Evolutionary conservation across 192 early-diverging fungal species (phyloP), one percentile per base, ranked within the genome.

Genomic region (Coemansia sp.): DNA sequence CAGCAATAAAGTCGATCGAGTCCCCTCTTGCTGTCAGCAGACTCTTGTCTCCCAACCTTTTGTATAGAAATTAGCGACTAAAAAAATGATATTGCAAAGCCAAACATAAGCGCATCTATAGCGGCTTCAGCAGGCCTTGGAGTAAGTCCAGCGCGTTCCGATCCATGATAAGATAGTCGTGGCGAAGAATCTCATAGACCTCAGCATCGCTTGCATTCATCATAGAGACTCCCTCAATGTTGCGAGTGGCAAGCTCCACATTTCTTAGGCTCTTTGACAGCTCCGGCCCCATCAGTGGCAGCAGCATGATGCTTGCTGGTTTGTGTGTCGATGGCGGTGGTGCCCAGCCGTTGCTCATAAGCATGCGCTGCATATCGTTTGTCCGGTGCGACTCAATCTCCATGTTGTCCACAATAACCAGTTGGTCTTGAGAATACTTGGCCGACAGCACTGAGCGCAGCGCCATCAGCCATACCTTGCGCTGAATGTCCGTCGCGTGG

Each of bases 361-460:
- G 50, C 51, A 80, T 58, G n/a, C 74, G 77, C 6, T 71, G 53
- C 58, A 83, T 66, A 6, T 87, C 83, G 42, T 71, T 61, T 8
- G 88, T 87, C 58, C 82, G 80, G 46, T 69, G 74, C 14, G 81
- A 80, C 30, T 80, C 68, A 21, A 85, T 23, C 6, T 69, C 46
- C 26, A 88, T 37, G 23, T 84, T 73, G 53, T 97, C 90, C 0
- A 96, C 92, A 54, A 98, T 71, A 2, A 88, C 60, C 15, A 98
- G 66, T 69, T 97, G 92, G 67, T 93, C 83, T 80, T 94, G 93
- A 16, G 80, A 76, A 67, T 85, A 95, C 71, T 98, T 98, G 40
- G 89, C 81, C 16, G 90, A 87, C 5, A 98, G 80, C 3, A 90
- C 94, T 18, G 85, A 76, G 12, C 93, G 85, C 40, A 97, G 79